These are phyloP conservation scores for Yarrowia galli DNA, from an alignment of 1,139 yeast species.

Conservation along the genomic window DNA sequence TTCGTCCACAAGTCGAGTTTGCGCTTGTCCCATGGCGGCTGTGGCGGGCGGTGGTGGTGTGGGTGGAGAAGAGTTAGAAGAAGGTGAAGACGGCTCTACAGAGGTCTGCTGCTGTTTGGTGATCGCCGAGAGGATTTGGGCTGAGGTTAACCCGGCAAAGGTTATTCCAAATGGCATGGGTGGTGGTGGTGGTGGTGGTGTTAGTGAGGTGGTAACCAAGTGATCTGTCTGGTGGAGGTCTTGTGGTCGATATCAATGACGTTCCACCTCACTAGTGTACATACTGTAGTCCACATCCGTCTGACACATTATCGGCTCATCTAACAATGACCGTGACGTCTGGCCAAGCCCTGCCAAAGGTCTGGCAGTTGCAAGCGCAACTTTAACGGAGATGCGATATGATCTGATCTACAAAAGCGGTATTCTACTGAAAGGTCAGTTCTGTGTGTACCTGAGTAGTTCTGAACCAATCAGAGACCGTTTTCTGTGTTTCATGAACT, in stretches of 20 bases:
- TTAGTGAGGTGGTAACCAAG: no score
- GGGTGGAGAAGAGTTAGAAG: background rate
- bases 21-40: conserved; percentile 35
- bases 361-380: background rate
- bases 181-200: no score
- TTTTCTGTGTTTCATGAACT: no score
- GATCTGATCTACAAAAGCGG: background rate
- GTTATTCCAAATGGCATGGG: conserved; percentile 1
- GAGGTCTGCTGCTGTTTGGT: conserved; percentile 1
- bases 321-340: background rate
- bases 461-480: no score
- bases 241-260: no score
- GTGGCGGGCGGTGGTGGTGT: no score
- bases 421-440: no score
- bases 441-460: no score
- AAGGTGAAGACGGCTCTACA: background rate
- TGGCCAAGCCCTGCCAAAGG: background rate
- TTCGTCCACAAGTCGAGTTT: conserved; percentile 36
- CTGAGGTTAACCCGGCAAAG: conserved; percentile 26
- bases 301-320: background rate
- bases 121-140: conserved; percentile 27
- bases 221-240: no score
- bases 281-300: no score
- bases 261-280: no score
- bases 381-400: background rate